Base-by-base conservation (phyloP, 306 rosid species). In the Cicer judaicum region DNA sequence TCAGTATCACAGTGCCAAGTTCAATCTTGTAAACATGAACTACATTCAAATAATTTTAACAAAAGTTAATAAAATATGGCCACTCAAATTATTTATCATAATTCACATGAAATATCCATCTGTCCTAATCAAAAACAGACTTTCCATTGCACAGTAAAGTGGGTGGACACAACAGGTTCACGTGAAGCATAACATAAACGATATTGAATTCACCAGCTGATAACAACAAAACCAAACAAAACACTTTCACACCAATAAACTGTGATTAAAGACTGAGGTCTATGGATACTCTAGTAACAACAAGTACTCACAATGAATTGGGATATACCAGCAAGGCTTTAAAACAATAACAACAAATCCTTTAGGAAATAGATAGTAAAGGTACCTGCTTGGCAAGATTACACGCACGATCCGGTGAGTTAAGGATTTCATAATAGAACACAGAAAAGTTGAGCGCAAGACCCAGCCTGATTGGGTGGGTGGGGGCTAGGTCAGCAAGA, bases 361-460 rank as follows among this genome's bases (percentile, higher is more conserved):
- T 43, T 63, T 2, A 8, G 41, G 34, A 36, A 18, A 65, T 53
- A 47, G 11, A 19, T 61, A 44, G 62, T 13, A 42, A 38, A 24
- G 24, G 12, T 80, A 90, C 97, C 97, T 89, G 97, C 66, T 93
- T 93, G 6, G 98, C 98, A 57, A 93, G 91, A 86, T 89, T 93
- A 88, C 97, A 93, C 52, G 98, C 98, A 16, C 98, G 98, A 71
- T 93, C 97, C 7, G 98, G 98, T 43, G 98, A 93, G 85, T 86
- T 93, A 47, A 93, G 98, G 81, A 93, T 93, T 88, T 93, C 98
- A 84, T 93, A 93, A 68, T 93, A 93, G 81, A 91, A 93, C 69
- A 93, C 98, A 7, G 98, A 93, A 80, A 93, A 93, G 96, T 93
- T 93, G 64, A 93, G 98, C 8, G 98, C 97, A 76, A 93, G 98